These are phyloP conservation scores for Zygosaccharomyces bisporus DNA, from an alignment of 805 yeast species.

Conservation along the genomic window DNA sequence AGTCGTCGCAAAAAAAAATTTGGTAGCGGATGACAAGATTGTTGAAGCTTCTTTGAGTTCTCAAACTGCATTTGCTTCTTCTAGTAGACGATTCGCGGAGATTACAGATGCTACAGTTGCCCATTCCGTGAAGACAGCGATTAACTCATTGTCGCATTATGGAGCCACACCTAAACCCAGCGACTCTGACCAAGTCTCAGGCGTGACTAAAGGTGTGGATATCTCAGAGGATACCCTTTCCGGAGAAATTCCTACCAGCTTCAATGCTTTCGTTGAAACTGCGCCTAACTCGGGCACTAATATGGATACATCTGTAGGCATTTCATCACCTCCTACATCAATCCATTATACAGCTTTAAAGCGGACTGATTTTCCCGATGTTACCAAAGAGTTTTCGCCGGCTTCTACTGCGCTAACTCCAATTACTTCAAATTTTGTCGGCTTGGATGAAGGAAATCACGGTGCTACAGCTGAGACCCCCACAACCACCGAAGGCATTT, in stretches of 20 bases:
- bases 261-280: background rate
- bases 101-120: conserved; percentile 1
- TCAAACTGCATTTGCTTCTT: background rate
- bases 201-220: background rate
- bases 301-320: no score
- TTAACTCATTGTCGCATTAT: conserved; percentile 4
- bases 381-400: no score
- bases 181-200: background rate
- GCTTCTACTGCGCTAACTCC: background rate
- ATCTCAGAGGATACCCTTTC: background rate
- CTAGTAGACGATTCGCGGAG: no score
- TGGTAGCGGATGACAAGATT: background rate
- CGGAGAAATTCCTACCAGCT: background rate
- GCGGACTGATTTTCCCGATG: no score
- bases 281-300: no score
- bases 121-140: background rate
- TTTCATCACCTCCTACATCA: no score
- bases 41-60: background rate
- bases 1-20: no score
- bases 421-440: background rate
- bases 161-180: conserved; percentile 5
- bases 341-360: no score
- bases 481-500: background rate
- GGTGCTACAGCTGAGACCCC: no score
- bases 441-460: no score